Base-by-base conservation (phyloP, 352 stramenopile species). In the Globisporangium spinosum region DNA sequence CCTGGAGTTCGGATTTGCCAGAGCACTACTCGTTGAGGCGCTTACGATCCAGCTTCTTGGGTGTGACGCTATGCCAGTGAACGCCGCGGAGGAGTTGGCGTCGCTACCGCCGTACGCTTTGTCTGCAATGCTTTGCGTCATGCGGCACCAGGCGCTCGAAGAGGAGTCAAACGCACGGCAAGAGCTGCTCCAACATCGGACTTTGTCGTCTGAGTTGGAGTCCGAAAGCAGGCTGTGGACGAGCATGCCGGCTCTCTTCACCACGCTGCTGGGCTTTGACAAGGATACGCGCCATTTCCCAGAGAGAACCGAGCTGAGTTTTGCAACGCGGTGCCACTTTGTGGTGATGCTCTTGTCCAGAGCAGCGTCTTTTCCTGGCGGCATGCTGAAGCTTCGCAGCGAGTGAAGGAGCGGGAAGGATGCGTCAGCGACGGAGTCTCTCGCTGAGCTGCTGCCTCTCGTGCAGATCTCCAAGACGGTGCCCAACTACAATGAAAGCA, bases 11-110 rank as follows among this genome's bases (percentile, higher is more conserved):
- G 64, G 47, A 9, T 81, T 83, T 15, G 60, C 72, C 0, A 72
- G 62, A 13, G 49, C 72, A 12, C 70, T 92, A 5, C 40, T 89
- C 22, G 55, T 69, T 0, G 83, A 92, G 47, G 78, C 77, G 0
- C 56, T 90, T 53, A 80, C 68, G 17, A 79, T 90, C 27, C 61
- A 65, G 1, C 67, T 85, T 20, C 65, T 92, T 2, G 79, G 75
- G 17, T 70, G 67, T 27, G 38, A 32, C 20, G 27, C 56, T 0
- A 70, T 73, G 22, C 70, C 70, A 1, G 58, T 64, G 1, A 65
- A 68, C 22, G 62, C 54, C 3, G 75, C 85, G 29, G 70, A 77
- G 35, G 83, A 87, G 23, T 69, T 77, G 9, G 69, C 63, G 2
- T 61, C 68, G 13, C 60, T 88, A 5, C 83, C 83, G 6, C 69